Base-by-base conservation (phyloP, 2,329 filamentous ascomycete genomes). In the Sclerotinia glacialis region DNA sequence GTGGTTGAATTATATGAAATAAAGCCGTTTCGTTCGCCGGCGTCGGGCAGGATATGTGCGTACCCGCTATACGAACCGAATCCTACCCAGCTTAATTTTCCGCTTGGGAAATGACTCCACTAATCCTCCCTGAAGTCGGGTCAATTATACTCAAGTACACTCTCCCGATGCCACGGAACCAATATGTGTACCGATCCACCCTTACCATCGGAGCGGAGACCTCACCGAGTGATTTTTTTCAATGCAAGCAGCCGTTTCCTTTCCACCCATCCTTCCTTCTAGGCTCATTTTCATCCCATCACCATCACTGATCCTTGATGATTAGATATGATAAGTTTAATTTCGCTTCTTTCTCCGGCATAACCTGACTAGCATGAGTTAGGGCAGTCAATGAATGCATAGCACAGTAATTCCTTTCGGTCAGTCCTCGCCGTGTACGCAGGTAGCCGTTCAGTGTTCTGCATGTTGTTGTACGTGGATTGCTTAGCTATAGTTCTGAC, bases 1-100 rank as follows among this genome's bases (percentile, higher is more conserved):
- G 23, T 37, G 16, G 4, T 37, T 49, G n/a, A 2, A 18, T 34
- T 47, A 9, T 12, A 47, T 47, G 47, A 14, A 21, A 49, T 8
- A 37, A 31, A 1, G 16, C 31, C 44, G 8, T 37, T 61, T 61
- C 8, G 44, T 61, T 49, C 58, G 44, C 31, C 44, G 31, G 44
- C 31, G 31, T 61, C 44, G 31, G 44, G 58, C 28, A 37, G 31
- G 16, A 61, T 61, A 49, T 61, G 58, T 49, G n/a, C 44, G 14
- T 40, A 49, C 34, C 58, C 44, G 44, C 31, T 12, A 26, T 37
- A 23, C 44, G 18, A 47, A 46, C 28, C 21, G 42, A 23, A 18
- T 47, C 9, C 26, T 34, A 47, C 56, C 21, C 6, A 18, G 21
- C 56, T 23, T 49, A 21, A 8, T 44, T 26, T 46, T 34, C 7